Conservation (phyloP, 2,329 filamentous ascomycete genomes). For the Phialophora expanda region DNA sequence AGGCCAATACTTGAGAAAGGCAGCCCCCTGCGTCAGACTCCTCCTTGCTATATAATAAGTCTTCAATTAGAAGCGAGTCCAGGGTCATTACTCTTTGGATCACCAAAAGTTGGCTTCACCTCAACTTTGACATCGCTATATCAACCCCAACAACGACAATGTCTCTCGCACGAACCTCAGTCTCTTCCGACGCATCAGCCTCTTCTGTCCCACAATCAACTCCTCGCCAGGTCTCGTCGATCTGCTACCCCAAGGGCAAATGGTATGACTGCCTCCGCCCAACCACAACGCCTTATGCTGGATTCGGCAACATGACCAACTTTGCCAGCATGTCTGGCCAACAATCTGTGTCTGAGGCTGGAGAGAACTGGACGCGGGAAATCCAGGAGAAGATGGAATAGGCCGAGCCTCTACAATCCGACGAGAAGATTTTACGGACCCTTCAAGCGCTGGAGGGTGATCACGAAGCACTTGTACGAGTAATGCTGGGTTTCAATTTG, state of each 20-base stretch:
- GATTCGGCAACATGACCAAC: slow-evolving; percentile 30
- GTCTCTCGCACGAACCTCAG: slow-evolving; percentile 11
- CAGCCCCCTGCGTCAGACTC: not conserved
- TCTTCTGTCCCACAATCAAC: slow-evolving; percentile 14
- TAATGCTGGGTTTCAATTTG: not conserved
- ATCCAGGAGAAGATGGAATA: slow-evolving; percentile 27
- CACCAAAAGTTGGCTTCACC: not conserved
- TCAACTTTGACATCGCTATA: not conserved
- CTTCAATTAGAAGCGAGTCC: not conserved
- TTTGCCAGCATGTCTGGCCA: slow-evolving; percentile 24
- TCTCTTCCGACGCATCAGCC: slow-evolving; percentile 2
- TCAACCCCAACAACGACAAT: not conserved
- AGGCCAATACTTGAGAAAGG: not conserved
- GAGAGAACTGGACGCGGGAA: slow-evolving; percentile 27
- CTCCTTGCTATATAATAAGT: not conserved
- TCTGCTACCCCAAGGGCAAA: slow-evolving; percentile 32
- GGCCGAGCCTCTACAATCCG: not conserved
- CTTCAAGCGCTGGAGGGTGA: not conserved
- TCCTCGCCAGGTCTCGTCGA: slow-evolving; percentile 16
- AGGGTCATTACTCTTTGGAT: not conserved
- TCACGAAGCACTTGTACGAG: not conserved
- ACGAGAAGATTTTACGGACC: not conserved
- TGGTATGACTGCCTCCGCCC: slow-evolving; percentile 34
- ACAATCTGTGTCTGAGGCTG: slow-evolving; percentile 13
- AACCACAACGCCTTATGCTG: slow-evolving; percentile 23